Evolutionary conservation across 2,329 filamentous ascomycete genomes (phyloP).

Genomic region (Sarocladiaceae sp.): DNA sequence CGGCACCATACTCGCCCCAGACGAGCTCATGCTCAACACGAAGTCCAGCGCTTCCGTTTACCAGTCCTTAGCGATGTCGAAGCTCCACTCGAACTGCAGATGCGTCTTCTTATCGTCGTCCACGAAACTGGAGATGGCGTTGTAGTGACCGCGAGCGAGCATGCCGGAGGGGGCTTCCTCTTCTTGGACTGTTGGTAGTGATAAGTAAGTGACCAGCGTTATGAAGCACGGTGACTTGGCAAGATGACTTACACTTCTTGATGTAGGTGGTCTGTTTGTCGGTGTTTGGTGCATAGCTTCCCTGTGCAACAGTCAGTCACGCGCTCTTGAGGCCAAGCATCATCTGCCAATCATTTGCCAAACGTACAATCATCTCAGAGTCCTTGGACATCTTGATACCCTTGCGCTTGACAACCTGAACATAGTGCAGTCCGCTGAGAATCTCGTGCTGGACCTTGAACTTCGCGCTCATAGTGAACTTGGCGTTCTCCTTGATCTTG

Average conservation of each 20-base stretch:
- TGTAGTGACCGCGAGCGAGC: constrained; percentile 84
- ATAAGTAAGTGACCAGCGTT: constrained; percentile 11
- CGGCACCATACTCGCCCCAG: no score
- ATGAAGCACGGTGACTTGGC: background rate
- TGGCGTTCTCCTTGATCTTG: constrained; percentile 91
- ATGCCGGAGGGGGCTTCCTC: constrained; percentile 92
- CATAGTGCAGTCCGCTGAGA: constrained; percentile 88
- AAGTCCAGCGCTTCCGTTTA: constrained; percentile 30
- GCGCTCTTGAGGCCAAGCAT: background rate
- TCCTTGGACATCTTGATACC: constrained; percentile 84
- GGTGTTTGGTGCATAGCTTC: constrained; percentile 89
- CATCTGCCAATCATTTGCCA: background rate
- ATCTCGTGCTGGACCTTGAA: constrained; percentile 98
- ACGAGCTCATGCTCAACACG: no score
- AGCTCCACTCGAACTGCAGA: constrained; percentile 90
- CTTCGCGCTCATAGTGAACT: constrained; percentile 87
- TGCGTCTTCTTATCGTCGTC: constrained; percentile 93
- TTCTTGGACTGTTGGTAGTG: constrained; percentile 60
- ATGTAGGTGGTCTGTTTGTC: constrained; percentile 77
- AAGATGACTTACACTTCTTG: constrained; percentile 75
- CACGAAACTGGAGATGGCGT: constrained; percentile 81
- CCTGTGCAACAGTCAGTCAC: constrained; percentile 41
- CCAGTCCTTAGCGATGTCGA: constrained; percentile 97
- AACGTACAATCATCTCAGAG: constrained; percentile 91
- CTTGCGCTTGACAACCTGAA: constrained; percentile 89